A percentile compares a stretch with the other conserved stretches of the same genome.
These are phyloP conservation scores for Zizania latifolia DNA, from an alignment of 176 grass and related monocot genomes.

Conservation along the genomic window DNA sequence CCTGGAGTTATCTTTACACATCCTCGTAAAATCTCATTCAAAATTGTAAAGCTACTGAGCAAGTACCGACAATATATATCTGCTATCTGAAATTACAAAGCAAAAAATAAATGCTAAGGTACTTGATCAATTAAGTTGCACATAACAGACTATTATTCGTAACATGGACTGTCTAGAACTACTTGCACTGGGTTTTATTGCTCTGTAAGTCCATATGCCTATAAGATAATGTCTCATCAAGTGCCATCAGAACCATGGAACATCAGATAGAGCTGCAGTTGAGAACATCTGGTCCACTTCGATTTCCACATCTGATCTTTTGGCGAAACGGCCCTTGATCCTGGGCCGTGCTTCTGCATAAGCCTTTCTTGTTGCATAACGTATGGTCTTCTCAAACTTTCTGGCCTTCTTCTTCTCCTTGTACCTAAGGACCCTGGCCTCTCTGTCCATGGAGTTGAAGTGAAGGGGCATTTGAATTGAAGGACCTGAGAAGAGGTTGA, in stretches of 20 bases:
- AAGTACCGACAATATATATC: not conserved
- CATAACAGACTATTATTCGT: constrained; percentile 20
- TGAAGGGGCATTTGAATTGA: constrained; percentile 36
- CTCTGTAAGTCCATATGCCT: not conserved
- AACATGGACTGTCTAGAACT: constrained; percentile 15
- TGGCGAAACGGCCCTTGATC: constrained; percentile 63
- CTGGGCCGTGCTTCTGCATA: constrained; percentile 56
- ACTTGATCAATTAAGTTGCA: not conserved
- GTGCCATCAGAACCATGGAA: constrained; percentile 49
- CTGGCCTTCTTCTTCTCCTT: constrained; percentile 76
- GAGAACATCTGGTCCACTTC: constrained; percentile 69
- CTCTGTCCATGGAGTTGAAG: constrained; percentile 53
- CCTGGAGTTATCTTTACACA: not conserved
- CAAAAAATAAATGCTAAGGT: not conserved
- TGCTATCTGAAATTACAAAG: constrained; percentile 11
- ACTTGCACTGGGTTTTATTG: constrained; percentile 4
- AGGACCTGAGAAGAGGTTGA: constrained; percentile 24
- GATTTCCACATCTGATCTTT: constrained; percentile 38
- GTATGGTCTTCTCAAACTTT: constrained; percentile 70
- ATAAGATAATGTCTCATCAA: not conserved
- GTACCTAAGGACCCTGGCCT: constrained; percentile 71
- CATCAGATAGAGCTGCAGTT: constrained; percentile 28
- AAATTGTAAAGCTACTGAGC: not conserved
- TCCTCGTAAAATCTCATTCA: not conserved
- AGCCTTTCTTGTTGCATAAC: constrained; percentile 52